Evolutionary conservation across 1,139 yeast genomes (phyloP), one percentile per base, ranked within the genome.

Genomic region (Kluyveromyces sp.): DNA sequence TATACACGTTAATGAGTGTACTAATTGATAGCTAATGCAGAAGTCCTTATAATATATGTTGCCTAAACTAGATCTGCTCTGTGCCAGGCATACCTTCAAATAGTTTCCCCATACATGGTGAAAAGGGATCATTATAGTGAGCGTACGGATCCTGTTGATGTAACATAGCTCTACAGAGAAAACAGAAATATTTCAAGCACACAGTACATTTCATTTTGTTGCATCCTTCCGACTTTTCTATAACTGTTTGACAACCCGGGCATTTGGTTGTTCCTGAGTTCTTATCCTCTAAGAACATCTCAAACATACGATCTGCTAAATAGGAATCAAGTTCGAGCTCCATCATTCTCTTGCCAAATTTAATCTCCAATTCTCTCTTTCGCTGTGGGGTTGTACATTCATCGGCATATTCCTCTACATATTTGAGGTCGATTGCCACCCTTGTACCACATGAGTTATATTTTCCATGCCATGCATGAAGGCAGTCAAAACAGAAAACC

Each of bases 391-490:
- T 38, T 7, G 56, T 58, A 3, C 52, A 59, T 7, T 59, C 63
- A 64, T 59, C 73, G 66, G 79, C 48, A 43, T 70, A 64, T 10
- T 53, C 52, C 43, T 72, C 71, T 10, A 81, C 54, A 2, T 70
- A 70, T 3, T 68, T 74, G 1, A 52, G 50, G 0, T 83, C 75
- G 3, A 81, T 72, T 1, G 57, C 62, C 26, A 67, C 47, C 37
- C 60, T 61, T 37, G 57, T 61, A 15, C 71, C 69, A 57, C 85
- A 79, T 28, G 61, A 56, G 45, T 75, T 73, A 47, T 68, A 72
- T 25, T 73, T 65, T 2, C 86, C 85, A 62, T 82, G 90, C 82
- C 85, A 81, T 2, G 85, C 77, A 51, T 76, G 79, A 10, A 71
- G 63, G 59, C 89, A 82, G 34, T 70, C 71, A 50, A 71, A 70